Percentiles rank a stretch among this genome's conserved stretches.
Conservation (phyloP, 2,329 filamentous ascomycete genomes). For the Aspergillus brasiliensis region DNA sequence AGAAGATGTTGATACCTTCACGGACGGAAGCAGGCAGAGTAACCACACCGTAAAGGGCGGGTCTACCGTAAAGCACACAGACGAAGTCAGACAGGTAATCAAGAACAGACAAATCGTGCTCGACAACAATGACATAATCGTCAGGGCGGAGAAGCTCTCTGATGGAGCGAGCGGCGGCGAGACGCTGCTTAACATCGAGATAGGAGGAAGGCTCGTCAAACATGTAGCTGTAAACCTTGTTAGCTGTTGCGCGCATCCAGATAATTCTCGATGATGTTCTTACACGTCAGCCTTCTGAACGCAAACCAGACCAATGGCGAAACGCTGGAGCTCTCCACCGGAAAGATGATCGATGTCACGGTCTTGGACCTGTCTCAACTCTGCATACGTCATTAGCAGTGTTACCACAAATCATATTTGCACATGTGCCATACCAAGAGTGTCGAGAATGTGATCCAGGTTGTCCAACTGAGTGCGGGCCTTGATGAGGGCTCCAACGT, state of each 20-base stretch:
- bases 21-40: conserved; percentile 93
- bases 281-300: conserved; percentile 92
- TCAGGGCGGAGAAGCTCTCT: conserved; percentile 84
- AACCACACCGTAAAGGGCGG: conserved; percentile 95
- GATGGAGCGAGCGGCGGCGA: conserved; percentile 88
- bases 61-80: conserved; percentile 93
- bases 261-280: conserved; percentile 28
- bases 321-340: conserved; percentile 96
- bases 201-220: conserved; percentile 99
- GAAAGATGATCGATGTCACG: conserved; percentile 89
- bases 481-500: conserved; percentile 76
- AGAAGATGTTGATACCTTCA: conserved; percentile 99
- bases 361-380: conserved; percentile 85
- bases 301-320: conserved; percentile 93
- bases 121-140: conserved; percentile 97
- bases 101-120: conserved; percentile 97
- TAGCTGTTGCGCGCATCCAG: conserved; percentile 9
- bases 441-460: conserved; percentile 76
- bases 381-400: conserved; percentile 45
- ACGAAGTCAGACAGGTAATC: conserved; percentile 99
- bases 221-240: conserved; percentile 71
- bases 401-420: neutral
- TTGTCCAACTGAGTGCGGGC: conserved; percentile 76
- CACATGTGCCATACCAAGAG: conserved; percentile 57
- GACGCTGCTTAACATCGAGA: conserved; percentile 98